Percentiles rank a stretch among this genome's conserved stretches.
phyloP scores from a whole-genome alignment of 768 basidiomycete genomes.

The Melanogaster broomeanus region DNA sequence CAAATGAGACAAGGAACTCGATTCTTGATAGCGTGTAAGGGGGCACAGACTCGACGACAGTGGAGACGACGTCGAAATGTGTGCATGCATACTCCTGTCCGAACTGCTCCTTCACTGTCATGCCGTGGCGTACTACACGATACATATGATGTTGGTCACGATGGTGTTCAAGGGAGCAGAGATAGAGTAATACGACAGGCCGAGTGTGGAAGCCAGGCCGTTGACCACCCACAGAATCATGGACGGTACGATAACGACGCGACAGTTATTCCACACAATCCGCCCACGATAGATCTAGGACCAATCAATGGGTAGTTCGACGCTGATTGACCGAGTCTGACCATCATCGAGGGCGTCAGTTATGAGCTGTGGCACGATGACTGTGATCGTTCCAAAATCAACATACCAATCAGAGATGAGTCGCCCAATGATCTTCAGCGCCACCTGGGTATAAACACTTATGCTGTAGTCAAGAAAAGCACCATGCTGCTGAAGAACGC shows the following conservation, averaged over 20 bases:
- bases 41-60: conserved; percentile 26
- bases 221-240: conserved; percentile 23
- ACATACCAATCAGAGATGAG: conserved; percentile 30
- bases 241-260: conserved; percentile 17
- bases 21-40: conserved; percentile 27
- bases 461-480: no score
- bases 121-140: conserved; percentile 15
- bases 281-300: conserved; percentile 40
- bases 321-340: conserved; percentile 13
- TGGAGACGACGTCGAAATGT: conserved; percentile 17
- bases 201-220: conserved; percentile 1
- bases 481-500: conserved; percentile 26
- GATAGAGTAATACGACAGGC: conserved; percentile 18
- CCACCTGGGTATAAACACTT: conserved; percentile 42
- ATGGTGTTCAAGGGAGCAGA: conserved; percentile 20
- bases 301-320: background rate
- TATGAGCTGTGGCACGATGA: conserved; percentile 35
- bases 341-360: conserved; percentile 42
- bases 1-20: conserved; percentile 24
- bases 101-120: conserved; percentile 10
- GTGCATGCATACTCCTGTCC: conserved; percentile 18
- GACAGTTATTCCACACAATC: conserved; percentile 30
- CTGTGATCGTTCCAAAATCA: conserved; percentile 31
- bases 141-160: conserved; percentile 23
- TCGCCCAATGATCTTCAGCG: conserved; percentile 31